These are phyloP conservation scores for Xylaria flabelliformis DNA, from an alignment of 495 filamentous ascomycete genomes.

Conservation along the genomic window DNA sequence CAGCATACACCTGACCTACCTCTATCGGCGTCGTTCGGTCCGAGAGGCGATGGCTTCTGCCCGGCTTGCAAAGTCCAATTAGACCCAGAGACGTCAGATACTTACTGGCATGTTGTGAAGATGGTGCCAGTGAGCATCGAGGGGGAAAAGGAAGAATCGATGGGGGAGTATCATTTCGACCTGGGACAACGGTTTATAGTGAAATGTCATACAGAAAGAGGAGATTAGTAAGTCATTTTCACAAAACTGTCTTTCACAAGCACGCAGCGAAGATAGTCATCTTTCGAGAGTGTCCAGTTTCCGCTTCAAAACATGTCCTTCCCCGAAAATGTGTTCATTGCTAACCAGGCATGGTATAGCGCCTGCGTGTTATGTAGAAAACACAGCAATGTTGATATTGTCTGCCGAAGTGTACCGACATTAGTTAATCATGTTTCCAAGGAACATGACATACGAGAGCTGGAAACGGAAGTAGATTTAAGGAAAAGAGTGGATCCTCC, in stretches of 20 bases:
- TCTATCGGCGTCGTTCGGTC: constrained; percentile 13
- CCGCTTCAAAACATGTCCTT: neutral
- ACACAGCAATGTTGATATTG: constrained; percentile 39
- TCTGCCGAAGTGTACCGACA: constrained; percentile 36
- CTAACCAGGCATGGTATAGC: neutral
- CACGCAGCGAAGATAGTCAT: too few relatives aligned
- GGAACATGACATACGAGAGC: constrained; percentile 40
- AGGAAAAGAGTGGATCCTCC: constrained; percentile 24
- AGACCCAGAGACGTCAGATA: constrained; percentile 12
- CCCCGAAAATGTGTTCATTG: neutral
- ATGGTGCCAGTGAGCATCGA: constrained; percentile 23
- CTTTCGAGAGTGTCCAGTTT: neutral
- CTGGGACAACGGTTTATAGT: constrained; percentile 42
- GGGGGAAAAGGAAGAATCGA: constrained; percentile 14
- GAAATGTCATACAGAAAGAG: constrained; percentile 44
- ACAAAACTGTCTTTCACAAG: neutral
- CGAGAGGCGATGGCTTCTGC: constrained; percentile 29
- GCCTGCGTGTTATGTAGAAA: constrained; percentile 41
- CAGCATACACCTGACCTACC: constrained; percentile 29
- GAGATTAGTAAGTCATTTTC: constrained; percentile 30
- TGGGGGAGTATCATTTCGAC: constrained; percentile 37
- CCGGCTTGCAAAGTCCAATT: constrained; percentile 31
- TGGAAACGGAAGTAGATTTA: constrained; percentile 40
- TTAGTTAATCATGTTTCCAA: constrained; percentile 41
- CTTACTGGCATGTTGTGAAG: constrained; percentile 42